Evolutionary conservation across 2,329 filamentous ascomycete genomes (phyloP).

Genomic region (Aphanocladium album): DNA sequence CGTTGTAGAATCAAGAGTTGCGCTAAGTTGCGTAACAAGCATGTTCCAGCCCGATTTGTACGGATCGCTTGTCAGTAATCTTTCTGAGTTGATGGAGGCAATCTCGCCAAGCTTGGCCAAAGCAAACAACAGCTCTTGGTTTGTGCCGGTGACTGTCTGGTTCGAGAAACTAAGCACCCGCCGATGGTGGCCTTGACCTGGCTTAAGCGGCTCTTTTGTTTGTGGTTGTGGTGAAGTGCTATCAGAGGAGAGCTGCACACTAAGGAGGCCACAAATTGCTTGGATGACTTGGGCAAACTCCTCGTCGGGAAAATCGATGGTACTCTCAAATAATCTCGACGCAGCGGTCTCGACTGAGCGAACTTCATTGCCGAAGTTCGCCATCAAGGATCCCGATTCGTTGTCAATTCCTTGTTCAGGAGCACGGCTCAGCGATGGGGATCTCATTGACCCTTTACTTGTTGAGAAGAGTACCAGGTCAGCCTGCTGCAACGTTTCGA

Average conservation of each 20-base stretch:
- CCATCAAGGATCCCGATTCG: constrained; percentile 48
- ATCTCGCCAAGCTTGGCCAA: constrained; percentile 70
- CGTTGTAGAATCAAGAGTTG: constrained; percentile 41
- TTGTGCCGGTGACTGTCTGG: constrained; percentile 41
- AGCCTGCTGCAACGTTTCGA: constrained; percentile 89
- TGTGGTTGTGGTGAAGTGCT: constrained; percentile 15
- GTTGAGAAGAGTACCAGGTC: constrained; percentile 76
- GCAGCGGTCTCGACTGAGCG: constrained; percentile 85
- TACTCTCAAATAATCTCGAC: constrained; percentile 83
- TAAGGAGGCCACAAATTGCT: constrained; percentile 69
- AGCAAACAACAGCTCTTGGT: constrained; percentile 61
- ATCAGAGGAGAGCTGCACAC: constrained; percentile 25
- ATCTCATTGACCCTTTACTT: constrained; percentile 49
- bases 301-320: constrained; percentile 79
- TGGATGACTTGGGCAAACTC: constrained; percentile 73
- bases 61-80: constrained; percentile 64
- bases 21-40: constrained; percentile 53
- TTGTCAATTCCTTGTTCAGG: constrained; percentile 45
- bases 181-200: constrained; percentile 34
- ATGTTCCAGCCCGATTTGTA: constrained; percentile 70
- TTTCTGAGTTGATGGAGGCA: constrained; percentile 67
- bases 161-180: constrained; percentile 45
- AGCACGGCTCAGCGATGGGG: constrained; percentile 42
- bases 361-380: constrained; percentile 74
- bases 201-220: neutral